Evolutionary conservation across 140 eudicot species (phyloP).

Genomic region (Senecio squalidus): DNA sequence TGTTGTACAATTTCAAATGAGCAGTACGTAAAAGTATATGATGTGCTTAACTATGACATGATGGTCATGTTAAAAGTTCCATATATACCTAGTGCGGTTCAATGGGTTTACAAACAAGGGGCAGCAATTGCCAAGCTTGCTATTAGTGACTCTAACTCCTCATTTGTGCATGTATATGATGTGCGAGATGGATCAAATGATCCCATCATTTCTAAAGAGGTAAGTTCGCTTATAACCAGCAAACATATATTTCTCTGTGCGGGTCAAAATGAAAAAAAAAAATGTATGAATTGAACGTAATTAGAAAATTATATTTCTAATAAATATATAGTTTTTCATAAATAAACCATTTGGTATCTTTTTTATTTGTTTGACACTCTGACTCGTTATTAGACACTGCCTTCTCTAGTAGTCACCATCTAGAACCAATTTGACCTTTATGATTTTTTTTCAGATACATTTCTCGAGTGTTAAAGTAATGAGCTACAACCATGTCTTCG

Average conservation of each 20-base stretch:
- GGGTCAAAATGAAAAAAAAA: too few species aligned
- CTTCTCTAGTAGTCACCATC: not conserved
- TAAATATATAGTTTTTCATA: too few species aligned
- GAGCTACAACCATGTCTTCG: conserved; percentile 75
- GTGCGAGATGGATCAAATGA: conserved; percentile 83
- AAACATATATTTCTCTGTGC: too few species aligned
- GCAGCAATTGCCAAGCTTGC: conserved; percentile 81
- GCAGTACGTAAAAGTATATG: conserved; percentile 74
- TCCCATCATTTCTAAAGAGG: conserved; percentile 81
- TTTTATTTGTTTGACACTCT: too few species aligned
- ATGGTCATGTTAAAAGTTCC: conserved; percentile 95
- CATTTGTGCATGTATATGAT: conserved; percentile 85
- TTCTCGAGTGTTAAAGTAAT: conserved; percentile 63
- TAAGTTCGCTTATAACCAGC: conserved; percentile 19
- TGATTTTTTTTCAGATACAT: conserved; percentile 51
- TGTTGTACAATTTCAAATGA: conserved; percentile 95
- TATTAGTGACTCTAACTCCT: conserved; percentile 72
- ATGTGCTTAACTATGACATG: conserved; percentile 93
- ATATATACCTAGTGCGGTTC: conserved; percentile 73
- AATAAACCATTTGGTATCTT: too few species aligned
- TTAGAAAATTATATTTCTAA: too few species aligned
- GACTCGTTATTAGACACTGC: too few species aligned
- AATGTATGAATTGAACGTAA: too few species aligned
- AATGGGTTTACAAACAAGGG: conserved; percentile 94
- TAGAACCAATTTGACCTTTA: not conserved